These are phyloP conservation scores for Candida boidinii DNA, from an alignment of 805 yeast genomes.

Conservation along the genomic window DNA sequence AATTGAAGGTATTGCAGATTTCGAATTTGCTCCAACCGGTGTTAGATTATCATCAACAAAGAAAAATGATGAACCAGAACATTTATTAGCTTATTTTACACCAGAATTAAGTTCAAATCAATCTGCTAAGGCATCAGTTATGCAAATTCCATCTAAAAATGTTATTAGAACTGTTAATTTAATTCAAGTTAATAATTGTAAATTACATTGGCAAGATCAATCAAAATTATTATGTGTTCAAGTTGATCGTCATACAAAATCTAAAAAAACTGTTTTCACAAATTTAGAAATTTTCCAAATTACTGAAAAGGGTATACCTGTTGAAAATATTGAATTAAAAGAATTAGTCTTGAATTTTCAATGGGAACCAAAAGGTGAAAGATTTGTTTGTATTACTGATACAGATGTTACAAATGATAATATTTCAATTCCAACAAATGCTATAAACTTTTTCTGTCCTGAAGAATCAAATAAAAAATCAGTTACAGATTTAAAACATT, in stretches of 20 bases:
- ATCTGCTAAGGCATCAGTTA: slow-evolving; percentile 87
- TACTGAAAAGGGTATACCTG: slow-evolving; percentile 85
- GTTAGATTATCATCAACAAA: slow-evolving; percentile 52
- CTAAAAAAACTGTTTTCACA: slow-evolving; percentile 85
- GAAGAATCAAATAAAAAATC: slow-evolving; percentile 35
- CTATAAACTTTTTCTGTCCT: slow-evolving; percentile 71
- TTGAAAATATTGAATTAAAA: slow-evolving; percentile 87
- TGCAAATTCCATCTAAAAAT: slow-evolving; percentile 78
- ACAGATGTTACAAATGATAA: slow-evolving; percentile 42
- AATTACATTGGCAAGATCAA: slow-evolving; percentile 89
- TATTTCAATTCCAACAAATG: slow-evolving; percentile 57
- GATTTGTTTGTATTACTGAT: slow-evolving; percentile 74
- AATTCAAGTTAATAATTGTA: slow-evolving; percentile 89
- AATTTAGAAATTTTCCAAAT: slow-evolving; percentile 87
- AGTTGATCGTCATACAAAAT: slow-evolving; percentile 95
- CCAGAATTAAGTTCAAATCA: slow-evolving; percentile 82
- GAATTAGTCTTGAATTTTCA: slow-evolving; percentile 82
- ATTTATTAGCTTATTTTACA: slow-evolving; percentile 88
- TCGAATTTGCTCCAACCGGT: slow-evolving; percentile 91
- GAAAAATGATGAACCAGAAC: slow-evolving; percentile 45
- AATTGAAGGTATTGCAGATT: slow-evolving; percentile 79
- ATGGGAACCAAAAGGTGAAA: slow-evolving; percentile 92
- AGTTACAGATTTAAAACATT: slow-evolving; percentile 16
- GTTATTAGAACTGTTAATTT: slow-evolving; percentile 85
- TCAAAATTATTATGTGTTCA: slow-evolving; percentile 82